Percentiles rank a stretch among this genome's conserved stretches.
Conservation (phyloP, 805 yeast species). For the Suhomyces canberraensis region DNA sequence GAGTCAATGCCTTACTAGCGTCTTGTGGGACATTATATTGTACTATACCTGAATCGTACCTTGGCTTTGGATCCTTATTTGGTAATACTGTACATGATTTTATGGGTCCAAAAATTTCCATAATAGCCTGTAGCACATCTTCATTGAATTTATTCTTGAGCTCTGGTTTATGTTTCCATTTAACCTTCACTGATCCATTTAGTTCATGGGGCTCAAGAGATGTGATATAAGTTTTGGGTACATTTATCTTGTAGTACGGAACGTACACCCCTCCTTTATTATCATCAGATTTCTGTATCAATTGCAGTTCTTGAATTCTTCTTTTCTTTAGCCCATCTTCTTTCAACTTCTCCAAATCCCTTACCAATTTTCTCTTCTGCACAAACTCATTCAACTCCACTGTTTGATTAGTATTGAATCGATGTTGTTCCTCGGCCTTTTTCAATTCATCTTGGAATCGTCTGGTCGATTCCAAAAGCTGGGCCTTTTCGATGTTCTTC, state of each 20-base stretch:
- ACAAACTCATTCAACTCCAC: slow-evolving; percentile 4
- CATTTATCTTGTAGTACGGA: slow-evolving; percentile 19
- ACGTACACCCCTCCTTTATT: slow-evolving; percentile 8
- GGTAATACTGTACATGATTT: slow-evolving; percentile 6
- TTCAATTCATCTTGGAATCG: slow-evolving; percentile 29
- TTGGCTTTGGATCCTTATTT: slow-evolving; percentile 7
- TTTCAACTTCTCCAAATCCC: slow-evolving; percentile 14
- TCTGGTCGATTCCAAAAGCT: slow-evolving; percentile 20
- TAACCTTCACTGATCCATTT: slow-evolving; percentile 25
- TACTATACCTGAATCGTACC: slow-evolving; percentile 40
- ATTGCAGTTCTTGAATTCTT: slow-evolving; percentile 19
- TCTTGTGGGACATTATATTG: slow-evolving; percentile 23
- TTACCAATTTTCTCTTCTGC: slow-evolving; percentile 3
- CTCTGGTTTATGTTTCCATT: slow-evolving; percentile 46
- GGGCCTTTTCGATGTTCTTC: slow-evolving; percentile 8
- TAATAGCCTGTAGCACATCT: slow-evolving; percentile 34
- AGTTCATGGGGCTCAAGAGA: slow-evolving; percentile 2
- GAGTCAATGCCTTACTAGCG: slow-evolving; percentile 34
- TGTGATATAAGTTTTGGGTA: slow-evolving; percentile 5
- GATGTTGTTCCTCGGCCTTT: slow-evolving; percentile 19
- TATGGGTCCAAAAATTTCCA: slow-evolving; percentile 47
- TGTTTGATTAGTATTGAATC: slow-evolving; percentile 6
- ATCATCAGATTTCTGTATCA: not conserved
- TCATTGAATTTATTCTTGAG: slow-evolving; percentile 27
- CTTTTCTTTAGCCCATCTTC: slow-evolving; percentile 29